Base-by-base conservation (phyloP, 78 protist genomes). In the slime mould (Dictyostelium discoideum) region DNA sequence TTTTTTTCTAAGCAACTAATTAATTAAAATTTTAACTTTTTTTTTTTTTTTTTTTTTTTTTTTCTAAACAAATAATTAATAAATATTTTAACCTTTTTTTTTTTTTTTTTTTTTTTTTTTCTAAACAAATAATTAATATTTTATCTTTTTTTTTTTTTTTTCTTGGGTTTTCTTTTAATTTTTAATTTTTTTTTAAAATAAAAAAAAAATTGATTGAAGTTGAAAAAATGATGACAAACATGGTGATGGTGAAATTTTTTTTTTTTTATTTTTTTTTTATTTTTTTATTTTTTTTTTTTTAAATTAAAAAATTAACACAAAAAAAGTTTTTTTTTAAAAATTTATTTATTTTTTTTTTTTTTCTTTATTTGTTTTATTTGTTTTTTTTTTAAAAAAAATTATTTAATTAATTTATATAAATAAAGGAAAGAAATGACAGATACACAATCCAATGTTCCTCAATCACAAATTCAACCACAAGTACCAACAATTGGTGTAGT, bases 391-490 rank as follows among this genome's bases (percentile, higher is more conserved):
- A 54, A 54, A 54, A 54, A 54, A 1, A 32, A 32, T 32, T 32
- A 32, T 32, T 32, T 32, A 32, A 32, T 32, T 32, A 32, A 5
- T 20, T 42, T 42, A n/a, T 78, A 7, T 40, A 3, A 40, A 77
- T 42, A 69, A 65, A 65, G 24, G 32, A 65, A 1, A 69, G 37
- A 37, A 74, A 74, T 74, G 81, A 37, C 81, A 74, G 81, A 74
- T 37, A 74, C 81, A 26, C 44, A 20, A 32, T 39, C 92, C 20
- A 74, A 39, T n/a, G 65, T 65, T 20, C 0, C 37, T 32, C 72
- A 18, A 76, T 79, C 93, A 79, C 93, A 78, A 78, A 76, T 78
- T 42, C 81, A 92, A 50, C 96, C 96, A 92, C 65, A 65, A 40
- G 40, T 26, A 48, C 78, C 92, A 46, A 46, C 74, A 6, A 20